Percentiles rank a stretch among this genome's conserved stretches.
Conservation (phyloP, 306 rosid species). For the Carpinus viminea region DNA sequence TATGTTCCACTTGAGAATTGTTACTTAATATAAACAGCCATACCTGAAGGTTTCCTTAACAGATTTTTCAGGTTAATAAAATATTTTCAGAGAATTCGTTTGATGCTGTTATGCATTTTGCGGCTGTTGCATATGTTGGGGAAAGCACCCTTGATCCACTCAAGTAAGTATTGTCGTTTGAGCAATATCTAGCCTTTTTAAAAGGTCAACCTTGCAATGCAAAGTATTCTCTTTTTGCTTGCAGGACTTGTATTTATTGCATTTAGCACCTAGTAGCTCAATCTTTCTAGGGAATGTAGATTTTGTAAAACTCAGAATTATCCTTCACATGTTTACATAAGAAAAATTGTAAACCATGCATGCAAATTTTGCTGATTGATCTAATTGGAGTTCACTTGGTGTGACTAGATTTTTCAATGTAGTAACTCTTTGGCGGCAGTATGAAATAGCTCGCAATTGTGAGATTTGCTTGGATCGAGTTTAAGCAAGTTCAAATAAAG, state of each 20-base stretch:
- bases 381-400: not conserved
- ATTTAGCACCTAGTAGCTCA: not conserved
- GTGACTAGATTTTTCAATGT: not conserved
- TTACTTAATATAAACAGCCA: slow-evolving; percentile 2
- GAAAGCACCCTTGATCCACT: slow-evolving; percentile 95
- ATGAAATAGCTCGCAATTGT: not conserved
- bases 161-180: slow-evolving; percentile 61
- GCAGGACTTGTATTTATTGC: not conserved
- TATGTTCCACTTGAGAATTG: slow-evolving; percentile 17
- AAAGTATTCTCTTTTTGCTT: slow-evolving; percentile 3
- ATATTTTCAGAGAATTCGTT: slow-evolving; percentile 87
- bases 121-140: slow-evolving; percentile 98
- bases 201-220: slow-evolving; percentile 8
- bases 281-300: not conserved
- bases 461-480: not conserved
- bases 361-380: not conserved
- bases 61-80: slow-evolving; percentile 70
- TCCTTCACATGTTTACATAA: not conserved
- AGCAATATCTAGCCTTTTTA: slow-evolving; percentile 9
- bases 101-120: slow-evolving; percentile 99
- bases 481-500: not conserved
- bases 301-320: too few species aligned
- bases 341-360: not conserved
- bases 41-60: slow-evolving; percentile 52
- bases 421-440: not conserved